Evolutionary conservation across 768 basidiomycete genomes (phyloP), one percentile per base, ranked within the genome.

Genomic region (Mycena rebaudengoi): DNA sequence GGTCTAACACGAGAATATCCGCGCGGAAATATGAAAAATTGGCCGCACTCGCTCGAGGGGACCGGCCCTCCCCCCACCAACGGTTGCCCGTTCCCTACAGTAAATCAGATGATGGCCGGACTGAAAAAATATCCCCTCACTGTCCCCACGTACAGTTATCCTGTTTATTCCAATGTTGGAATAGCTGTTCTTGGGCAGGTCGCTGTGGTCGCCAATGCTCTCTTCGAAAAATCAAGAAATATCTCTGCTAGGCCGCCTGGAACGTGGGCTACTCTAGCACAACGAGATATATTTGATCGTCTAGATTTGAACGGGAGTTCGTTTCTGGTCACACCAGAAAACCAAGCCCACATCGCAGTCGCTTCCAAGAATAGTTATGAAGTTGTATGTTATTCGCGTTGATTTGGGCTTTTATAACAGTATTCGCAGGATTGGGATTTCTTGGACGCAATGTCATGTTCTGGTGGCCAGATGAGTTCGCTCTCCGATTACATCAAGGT

Each of bases 81-180:
- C 43, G 73, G 70, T 2, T 51, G 58, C 5, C 70, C 70, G 2
- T 70, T 73, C 45, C 71, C 73, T 3, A 59, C 63, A 7, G 49
- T 58, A 5, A 67, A 67, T 7, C 33, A 64, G 20, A 41, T 67
- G 18, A 55, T 71, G 25, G 41, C 51, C 18, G 64, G 68, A 2
- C 68, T 75, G n/a, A 51, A 60, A 30, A 29, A 66, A 13, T 62
- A 64, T 23, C 73, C 68, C 6, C 69, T 71, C 21, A 61, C 70
- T 16, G 28, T 71, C 18, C 70, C 71, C 16, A 69, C 70, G 12
- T 70, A 70, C 40, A 62, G 66, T 1, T 75, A 65, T 60, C 74
- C 75, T 0, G 40, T 71, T 25, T 76, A 76, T 54, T 74, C 74
- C 30, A 76, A 75, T 54, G 70, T 72, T 39, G 74, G 64, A 16